phyloP scores from a whole-genome alignment of 805 yeast genomes.

The Kodamaea nitidulidarum region DNA sequence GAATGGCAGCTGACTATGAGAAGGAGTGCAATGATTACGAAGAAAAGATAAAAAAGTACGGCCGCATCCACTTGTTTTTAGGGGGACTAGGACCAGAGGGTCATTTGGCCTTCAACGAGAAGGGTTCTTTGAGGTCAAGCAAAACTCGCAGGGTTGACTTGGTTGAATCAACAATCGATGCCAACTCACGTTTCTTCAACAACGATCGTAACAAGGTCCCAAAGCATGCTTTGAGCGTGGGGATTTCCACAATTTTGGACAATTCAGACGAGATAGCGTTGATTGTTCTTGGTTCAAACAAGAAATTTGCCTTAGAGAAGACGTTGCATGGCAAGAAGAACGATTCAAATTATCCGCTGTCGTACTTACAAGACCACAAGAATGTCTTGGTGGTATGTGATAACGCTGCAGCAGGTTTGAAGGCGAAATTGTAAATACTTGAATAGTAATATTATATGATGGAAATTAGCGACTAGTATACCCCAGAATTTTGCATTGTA shows the following conservation, averaged over 20 bases:
- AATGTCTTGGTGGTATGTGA: conserved; percentile 47
- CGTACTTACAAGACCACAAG: conserved; percentile 45
- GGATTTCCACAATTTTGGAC: conserved; percentile 54
- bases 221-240: conserved; percentile 48
- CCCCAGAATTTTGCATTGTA: too few species aligned
- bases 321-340: conserved; percentile 36
- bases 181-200: conserved; percentile 51
- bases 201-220: conserved; percentile 48
- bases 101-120: conserved; percentile 58
- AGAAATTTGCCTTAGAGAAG: conserved; percentile 44
- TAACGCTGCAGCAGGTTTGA: conserved; percentile 42
- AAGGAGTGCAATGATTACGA: conserved; percentile 48
- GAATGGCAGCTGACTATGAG: conserved; percentile 43
- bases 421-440: conserved; percentile 27
- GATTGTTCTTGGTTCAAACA: conserved; percentile 47
- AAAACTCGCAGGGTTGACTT: conserved; percentile 45
- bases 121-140: conserved; percentile 46
- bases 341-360: conserved; percentile 44
- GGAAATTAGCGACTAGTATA: too few species aligned
- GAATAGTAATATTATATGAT: too few species aligned
- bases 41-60: conserved; percentile 42
- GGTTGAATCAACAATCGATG: conserved; percentile 47
- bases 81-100: conserved; percentile 64
- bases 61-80: conserved; percentile 49
- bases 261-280: conserved; percentile 50